A percentile compares a stretch with the other conserved stretches of the same genome.
phyloP scores from a whole-genome alignment of 129 eudicot species.

The Sambucus nigra region DNA sequence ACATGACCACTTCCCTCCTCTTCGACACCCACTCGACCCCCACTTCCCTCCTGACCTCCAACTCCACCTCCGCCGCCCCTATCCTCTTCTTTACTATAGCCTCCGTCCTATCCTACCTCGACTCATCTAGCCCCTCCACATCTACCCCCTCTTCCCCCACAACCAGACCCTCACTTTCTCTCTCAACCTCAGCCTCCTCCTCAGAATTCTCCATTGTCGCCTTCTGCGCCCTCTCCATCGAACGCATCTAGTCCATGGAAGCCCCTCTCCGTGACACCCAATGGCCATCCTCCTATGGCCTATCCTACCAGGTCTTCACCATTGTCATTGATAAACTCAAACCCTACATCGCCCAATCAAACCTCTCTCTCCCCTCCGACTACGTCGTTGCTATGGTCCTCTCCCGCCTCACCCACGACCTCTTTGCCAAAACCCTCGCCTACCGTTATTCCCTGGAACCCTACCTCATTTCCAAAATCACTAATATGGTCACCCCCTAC shows the following conservation, averaged over 20 bases:
- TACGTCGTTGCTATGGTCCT: constrained; percentile 98
- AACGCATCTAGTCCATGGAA: constrained; percentile 85
- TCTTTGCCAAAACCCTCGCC: constrained; percentile 59
- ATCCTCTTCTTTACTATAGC: constrained; percentile 87
- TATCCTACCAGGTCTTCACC: constrained; percentile 81
- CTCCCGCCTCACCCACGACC: constrained; percentile 57
- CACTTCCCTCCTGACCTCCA: constrained; percentile 47
- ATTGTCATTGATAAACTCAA: constrained; percentile 81
- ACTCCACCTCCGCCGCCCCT: constrained; percentile 93
- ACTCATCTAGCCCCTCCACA: constrained; percentile 35
- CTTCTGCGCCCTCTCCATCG: constrained; percentile 84
- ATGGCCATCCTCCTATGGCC: constrained; percentile 82
- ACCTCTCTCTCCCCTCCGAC: constrained; percentile 82
- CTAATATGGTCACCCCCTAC: constrained; percentile 95
- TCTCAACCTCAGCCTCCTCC: constrained; percentile 29
- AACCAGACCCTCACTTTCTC: too few species aligned
- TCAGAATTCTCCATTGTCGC: constrained; percentile 66
- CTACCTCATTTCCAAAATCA: constrained; percentile 76
- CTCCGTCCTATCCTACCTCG: constrained; percentile 73
- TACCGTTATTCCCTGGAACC: constrained; percentile 68
- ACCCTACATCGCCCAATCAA: constrained; percentile 73
- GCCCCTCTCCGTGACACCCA: constrained; percentile 71
- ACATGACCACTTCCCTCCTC: constrained; percentile 64
- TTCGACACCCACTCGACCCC: constrained; percentile 38
- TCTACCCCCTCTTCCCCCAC: constrained; percentile 26